Conservation (phyloP, 306 rosid genomes). For the Rosa chinensis region DNA sequence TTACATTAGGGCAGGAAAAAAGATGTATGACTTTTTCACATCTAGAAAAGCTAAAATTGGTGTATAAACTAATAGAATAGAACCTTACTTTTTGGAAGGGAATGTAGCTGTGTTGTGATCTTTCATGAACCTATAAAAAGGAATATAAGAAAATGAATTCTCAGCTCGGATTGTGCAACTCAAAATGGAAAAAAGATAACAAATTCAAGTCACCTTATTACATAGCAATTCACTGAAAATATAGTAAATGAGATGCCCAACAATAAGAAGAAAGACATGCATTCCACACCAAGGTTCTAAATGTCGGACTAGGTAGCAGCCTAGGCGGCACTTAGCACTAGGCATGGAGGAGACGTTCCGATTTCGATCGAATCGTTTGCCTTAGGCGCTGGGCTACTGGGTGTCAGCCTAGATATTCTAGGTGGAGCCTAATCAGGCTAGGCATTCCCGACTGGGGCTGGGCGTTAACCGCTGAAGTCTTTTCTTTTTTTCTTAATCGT, state of each 20-base stretch:
- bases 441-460: no score
- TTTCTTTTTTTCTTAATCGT: no score
- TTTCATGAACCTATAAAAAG: constrained; percentile 83
- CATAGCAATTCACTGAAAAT: not conserved
- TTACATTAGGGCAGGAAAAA: not conserved
- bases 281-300: not conserved
- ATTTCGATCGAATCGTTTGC: no score
- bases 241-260: not conserved
- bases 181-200: not conserved
- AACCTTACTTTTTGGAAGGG: constrained; percentile 86
- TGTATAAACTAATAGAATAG: constrained; percentile 10
- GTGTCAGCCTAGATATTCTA: no score
- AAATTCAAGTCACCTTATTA: not conserved
- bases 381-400: no score
- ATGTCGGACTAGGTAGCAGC: no score
- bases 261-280: not conserved
- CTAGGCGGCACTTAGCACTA: no score
- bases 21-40: constrained; percentile 4
- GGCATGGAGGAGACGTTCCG: no score
- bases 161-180: not conserved
- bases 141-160: not conserved
- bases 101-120: constrained; percentile 98
- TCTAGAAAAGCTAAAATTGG: not conserved
- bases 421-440: no score
- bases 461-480: no score